phyloP scores from a whole-genome alignment of 257 asterid species.

The Sherardia arvensis region DNA sequence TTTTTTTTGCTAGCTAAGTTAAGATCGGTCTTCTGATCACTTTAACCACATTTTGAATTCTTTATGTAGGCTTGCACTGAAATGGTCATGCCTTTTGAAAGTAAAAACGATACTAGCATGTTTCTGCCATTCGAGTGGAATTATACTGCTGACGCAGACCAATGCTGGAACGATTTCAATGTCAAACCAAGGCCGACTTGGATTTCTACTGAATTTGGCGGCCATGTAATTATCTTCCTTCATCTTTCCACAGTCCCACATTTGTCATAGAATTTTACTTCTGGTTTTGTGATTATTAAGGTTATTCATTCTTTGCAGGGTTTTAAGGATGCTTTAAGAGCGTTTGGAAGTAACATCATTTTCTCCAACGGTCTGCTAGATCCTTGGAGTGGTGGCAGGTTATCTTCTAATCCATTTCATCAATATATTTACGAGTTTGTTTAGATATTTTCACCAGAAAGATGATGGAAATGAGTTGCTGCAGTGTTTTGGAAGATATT shows the following conservation, averaged over 20 bases:
- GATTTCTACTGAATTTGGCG: slow-evolving; percentile 89
- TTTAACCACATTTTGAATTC: neutral
- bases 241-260: neutral
- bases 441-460: neutral
- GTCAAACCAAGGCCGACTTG: slow-evolving; percentile 83
- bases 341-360: slow-evolving; percentile 86
- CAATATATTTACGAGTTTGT: neutral
- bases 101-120: slow-evolving; percentile 57
- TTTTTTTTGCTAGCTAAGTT: slow-evolving; percentile 6
- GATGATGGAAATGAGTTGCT: slow-evolving; percentile 10
- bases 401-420: neutral
- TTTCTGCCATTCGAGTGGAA: slow-evolving; percentile 54
- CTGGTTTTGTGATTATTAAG: too few species aligned
- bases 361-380: slow-evolving; percentile 88
- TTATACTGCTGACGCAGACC: slow-evolving; percentile 36
- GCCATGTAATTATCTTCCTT: slow-evolving; percentile 56
- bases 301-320: slow-evolving; percentile 33
- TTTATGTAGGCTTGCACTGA: slow-evolving; percentile 78
- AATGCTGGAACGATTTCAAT: slow-evolving; percentile 48
- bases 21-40: neutral
- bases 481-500: slow-evolving; percentile 76
- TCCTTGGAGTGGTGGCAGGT: slow-evolving; percentile 99
- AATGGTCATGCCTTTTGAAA: slow-evolving; percentile 83
- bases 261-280: neutral
- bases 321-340: slow-evolving; percentile 41